Base-by-base conservation (phyloP, 257 asterid genomes). In the Solanum arcanum region DNA sequence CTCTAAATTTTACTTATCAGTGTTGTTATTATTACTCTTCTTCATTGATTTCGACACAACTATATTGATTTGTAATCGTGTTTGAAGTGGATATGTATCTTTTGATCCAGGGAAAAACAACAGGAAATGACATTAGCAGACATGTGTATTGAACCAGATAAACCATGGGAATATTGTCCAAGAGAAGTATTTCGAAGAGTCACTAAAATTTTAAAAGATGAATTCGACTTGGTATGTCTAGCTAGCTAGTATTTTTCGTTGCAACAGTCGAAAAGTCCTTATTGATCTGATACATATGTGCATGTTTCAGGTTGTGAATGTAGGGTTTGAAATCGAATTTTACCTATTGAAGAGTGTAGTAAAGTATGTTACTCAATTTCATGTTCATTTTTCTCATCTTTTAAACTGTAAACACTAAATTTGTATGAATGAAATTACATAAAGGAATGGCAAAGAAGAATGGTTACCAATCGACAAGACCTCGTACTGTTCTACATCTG, bases 81-180 rank as follows among this genome's bases (percentile, higher is more conserved):
- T 62, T 42, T 66, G 52, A n/a, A 60, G 74, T 78, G 66, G 52
- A n/a, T 59, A 31, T 78, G 66, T 87, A 74, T 84, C 60, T 86
- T 37, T 59, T 90, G 76, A 85, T 70, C 83, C 94, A 96, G 98
- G 99, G 96, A 95, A 87, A 93, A 92, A 86, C 94, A 89, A 18
- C 98, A 96, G 89, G 98, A 95, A 89, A 96, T 96, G 98, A 97
- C 93, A 86, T 88, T 95, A 86, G 98, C 93, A 68, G 98, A 95
- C 87, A 95, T 96, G 99, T 91, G 91, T 87, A 88, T 91, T 89
- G 93, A 90, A 88, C 98, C 98, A 84, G 99, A 95, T 90, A 91
- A 85, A 68, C 92, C 98, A 83, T 96, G 98, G 99, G 98, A 95
- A 88, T 95, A 94, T 86, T 96, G 98, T 90, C 98, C 99, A 74